These are phyloP conservation scores for Mesostigma viride DNA, from an alignment of 139 green algal species.

Conservation along the genomic window DNA sequence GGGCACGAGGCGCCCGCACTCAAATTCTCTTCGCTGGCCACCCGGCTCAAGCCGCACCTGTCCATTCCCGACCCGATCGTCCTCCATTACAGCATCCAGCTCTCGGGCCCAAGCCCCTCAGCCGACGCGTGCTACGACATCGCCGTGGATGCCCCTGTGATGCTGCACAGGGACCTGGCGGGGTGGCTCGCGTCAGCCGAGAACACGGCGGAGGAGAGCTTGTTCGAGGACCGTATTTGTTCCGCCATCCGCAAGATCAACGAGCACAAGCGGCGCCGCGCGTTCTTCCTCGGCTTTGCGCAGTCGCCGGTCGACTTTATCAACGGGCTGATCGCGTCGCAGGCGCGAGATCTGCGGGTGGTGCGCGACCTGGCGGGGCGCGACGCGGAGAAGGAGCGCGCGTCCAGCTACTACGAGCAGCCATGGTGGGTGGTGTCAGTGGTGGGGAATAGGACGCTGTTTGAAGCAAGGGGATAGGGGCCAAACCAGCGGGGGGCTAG, in stretches of 20 bases:
- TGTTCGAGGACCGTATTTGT: slow-evolving; percentile 20
- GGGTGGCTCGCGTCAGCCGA: slow-evolving; percentile 8
- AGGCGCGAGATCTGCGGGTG: slow-evolving; percentile 36
- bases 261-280: slow-evolving; percentile 49
- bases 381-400: slow-evolving; percentile 9
- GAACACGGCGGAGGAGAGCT: slow-evolving; percentile 26
- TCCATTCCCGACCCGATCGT: slow-evolving; percentile 12
- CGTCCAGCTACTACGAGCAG: slow-evolving; percentile 30
- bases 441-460: neutral
- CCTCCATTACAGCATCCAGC: slow-evolving; percentile 26
- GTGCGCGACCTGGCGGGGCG: neutral
- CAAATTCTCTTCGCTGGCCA: slow-evolving; percentile 10
- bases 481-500: too few relatives aligned
- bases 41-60: slow-evolving; percentile 17
- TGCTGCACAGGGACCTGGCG: slow-evolving; percentile 15
- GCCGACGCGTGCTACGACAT: slow-evolving; percentile 47
- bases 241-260: slow-evolving; percentile 39
- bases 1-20: slow-evolving; percentile 13
- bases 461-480: neutral
- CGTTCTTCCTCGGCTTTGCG: slow-evolving; percentile 61
- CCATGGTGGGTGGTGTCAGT: slow-evolving; percentile 28
- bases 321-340: slow-evolving; percentile 52
- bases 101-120: neutral
- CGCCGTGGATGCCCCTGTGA: slow-evolving; percentile 23
- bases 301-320: slow-evolving; percentile 63